phyloP scores from a whole-genome alignment of 2,329 filamentous ascomycete genomes.

The Neopestalotiopsis sp. region DNA sequence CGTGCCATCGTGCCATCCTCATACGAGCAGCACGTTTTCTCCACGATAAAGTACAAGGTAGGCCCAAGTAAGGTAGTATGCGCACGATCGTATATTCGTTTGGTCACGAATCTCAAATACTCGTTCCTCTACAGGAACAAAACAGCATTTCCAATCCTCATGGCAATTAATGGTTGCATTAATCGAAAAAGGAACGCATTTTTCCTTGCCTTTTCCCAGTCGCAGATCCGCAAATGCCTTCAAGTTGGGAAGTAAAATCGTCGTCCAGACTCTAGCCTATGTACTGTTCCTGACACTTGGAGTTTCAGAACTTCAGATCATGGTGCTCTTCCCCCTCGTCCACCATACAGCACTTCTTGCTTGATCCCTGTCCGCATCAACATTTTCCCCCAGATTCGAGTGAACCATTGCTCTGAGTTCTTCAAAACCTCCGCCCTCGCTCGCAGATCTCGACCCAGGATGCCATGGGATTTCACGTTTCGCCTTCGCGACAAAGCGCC shows the following conservation, averaged over 20 bases:
- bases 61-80: background rate
- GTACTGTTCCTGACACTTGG: slow-evolving; percentile 14
- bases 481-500: slow-evolving; percentile 9
- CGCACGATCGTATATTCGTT: background rate
- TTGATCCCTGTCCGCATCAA: slow-evolving; percentile 10
- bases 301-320: slow-evolving; percentile 18
- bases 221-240: background rate
- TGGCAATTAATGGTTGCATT: background rate
- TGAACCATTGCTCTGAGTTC: background rate
- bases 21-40: background rate
- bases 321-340: background rate
- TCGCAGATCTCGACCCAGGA: slow-evolving; percentile 4
- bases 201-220: background rate
- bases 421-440: slow-evolving; percentile 1
- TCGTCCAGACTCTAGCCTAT: slow-evolving; percentile 3
- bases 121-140: background rate
- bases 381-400: slow-evolving; percentile 12
- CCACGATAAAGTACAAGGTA: background rate
- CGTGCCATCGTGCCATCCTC: background rate
- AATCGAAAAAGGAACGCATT: background rate
- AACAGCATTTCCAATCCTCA: background rate
- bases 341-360: background rate
- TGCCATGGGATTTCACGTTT: slow-evolving; percentile 3
- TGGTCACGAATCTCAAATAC: background rate
- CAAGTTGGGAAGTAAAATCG: slow-evolving; percentile 2